phyloP scores from a whole-genome alignment of 1,284 basidiomycete species.

The Chalciporus sp. region DNA sequence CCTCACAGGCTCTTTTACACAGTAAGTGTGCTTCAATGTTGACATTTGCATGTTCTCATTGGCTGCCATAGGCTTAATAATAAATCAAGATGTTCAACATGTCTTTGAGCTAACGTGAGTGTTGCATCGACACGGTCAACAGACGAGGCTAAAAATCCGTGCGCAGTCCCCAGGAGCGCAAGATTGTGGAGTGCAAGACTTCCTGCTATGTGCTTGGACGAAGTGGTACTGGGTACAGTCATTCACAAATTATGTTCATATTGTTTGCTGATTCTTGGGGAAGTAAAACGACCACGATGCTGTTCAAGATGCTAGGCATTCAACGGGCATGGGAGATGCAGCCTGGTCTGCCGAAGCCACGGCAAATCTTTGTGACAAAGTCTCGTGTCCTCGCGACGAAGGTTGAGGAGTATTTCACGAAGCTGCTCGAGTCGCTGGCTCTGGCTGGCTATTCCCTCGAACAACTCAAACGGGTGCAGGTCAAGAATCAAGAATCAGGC shows the following conservation, averaged over 20 bases:
- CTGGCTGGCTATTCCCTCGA: slow-evolving; percentile 41
- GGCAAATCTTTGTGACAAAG: slow-evolving; percentile 75
- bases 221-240: slow-evolving; percentile 69
- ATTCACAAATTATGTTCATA: not conserved
- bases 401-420: slow-evolving; percentile 66
- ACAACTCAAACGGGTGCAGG: slow-evolving; percentile 38
- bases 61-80: slow-evolving; percentile 43
- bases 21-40: slow-evolving; percentile 36
- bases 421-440: slow-evolving; percentile 50
- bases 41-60: slow-evolving; percentile 9
- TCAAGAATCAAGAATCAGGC: slow-evolving; percentile 33
- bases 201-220: slow-evolving; percentile 73
- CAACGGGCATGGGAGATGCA: slow-evolving; percentile 51
- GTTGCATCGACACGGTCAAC: slow-evolving; percentile 17
- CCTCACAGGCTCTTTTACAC: slow-evolving; percentile 51
- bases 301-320: slow-evolving; percentile 72
- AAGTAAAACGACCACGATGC: slow-evolving; percentile 76
- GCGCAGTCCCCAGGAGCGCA: slow-evolving; percentile 55
- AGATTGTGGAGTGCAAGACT: slow-evolving; percentile 58
- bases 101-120: slow-evolving; percentile 59
- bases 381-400: slow-evolving; percentile 64
- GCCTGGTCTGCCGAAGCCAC: slow-evolving; percentile 41
- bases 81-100: slow-evolving; percentile 48
- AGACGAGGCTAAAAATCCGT: not conserved
- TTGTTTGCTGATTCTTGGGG: slow-evolving; percentile 1